Percentiles rank a stretch among this genome's conserved stretches.
These are phyloP conservation scores for Calocybe gambosa DNA, from an alignment of 1,284 basidiomycete genomes.

Conservation along the genomic window DNA sequence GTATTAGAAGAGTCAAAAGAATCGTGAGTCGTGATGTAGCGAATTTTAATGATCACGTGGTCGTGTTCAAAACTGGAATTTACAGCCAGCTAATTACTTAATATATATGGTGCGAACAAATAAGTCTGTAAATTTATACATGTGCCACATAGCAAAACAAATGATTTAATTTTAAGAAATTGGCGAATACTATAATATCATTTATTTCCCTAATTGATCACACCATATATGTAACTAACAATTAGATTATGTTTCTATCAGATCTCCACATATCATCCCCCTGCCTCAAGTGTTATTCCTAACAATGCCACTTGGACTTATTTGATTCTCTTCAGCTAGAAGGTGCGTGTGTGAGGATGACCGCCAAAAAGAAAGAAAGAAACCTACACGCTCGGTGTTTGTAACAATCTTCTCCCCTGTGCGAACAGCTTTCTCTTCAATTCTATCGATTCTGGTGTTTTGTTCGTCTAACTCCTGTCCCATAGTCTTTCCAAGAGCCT, in stretches of 20 bases:
- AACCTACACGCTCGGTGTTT: constrained; percentile 65
- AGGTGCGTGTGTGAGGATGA: constrained; percentile 6
- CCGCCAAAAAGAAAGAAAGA: background rate
- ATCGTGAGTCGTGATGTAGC: background rate
- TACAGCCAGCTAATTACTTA: too few species aligned
- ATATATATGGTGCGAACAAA: too few species aligned
- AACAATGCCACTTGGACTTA: too few species aligned
- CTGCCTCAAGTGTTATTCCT: too few species aligned
- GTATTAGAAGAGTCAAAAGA: background rate
- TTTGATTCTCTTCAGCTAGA: constrained; percentile 66
- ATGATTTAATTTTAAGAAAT: too few species aligned
- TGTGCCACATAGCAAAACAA: too few species aligned
- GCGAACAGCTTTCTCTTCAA: constrained; percentile 63
- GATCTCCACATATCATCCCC: too few species aligned
- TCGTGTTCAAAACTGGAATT: background rate
- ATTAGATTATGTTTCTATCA: too few species aligned
- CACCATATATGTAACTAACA: too few species aligned
- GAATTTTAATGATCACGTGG: background rate
- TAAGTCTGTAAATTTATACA: too few species aligned
- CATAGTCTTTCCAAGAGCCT: constrained; percentile 81
- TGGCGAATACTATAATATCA: too few species aligned
- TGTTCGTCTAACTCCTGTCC: constrained; percentile 77
- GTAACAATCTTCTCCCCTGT: constrained; percentile 59
- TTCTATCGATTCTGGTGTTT: constrained; percentile 64
- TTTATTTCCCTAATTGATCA: too few species aligned